phyloP scores from a whole-genome alignment of 1,284 basidiomycete species.

The Cutaneotrichosporon curvatum region DNA sequence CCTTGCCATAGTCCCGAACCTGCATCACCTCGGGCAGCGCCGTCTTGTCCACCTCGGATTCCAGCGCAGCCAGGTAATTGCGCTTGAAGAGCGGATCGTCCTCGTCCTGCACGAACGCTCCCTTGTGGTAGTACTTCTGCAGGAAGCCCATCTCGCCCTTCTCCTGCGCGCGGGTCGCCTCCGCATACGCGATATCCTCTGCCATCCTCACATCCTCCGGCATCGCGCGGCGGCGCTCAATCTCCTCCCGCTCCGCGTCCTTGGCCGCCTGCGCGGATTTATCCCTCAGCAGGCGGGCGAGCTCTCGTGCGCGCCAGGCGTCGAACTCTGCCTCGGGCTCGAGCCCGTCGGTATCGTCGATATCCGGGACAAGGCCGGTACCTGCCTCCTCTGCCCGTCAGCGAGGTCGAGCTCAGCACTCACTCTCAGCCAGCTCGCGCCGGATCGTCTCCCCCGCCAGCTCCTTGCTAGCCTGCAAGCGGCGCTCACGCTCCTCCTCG shows the following conservation, averaged over 20 bases:
- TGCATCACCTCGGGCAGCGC: conserved; percentile 92
- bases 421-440: conserved; percentile 43
- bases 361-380: conserved; percentile 63
- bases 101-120: conserved; percentile 92
- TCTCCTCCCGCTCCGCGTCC: conserved; percentile 78
- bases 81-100: conserved; percentile 83
- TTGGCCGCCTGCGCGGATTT: conserved; percentile 70
- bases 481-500: conserved; percentile 38
- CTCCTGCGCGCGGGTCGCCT: conserved; percentile 59
- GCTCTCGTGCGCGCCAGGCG: conserved; percentile 88
- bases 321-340: conserved; percentile 90
- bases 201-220: conserved; percentile 84
- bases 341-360: conserved; percentile 91
- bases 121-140: conserved; percentile 99
- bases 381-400: conserved; percentile 67
- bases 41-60: conserved; percentile 75
- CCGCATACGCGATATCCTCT: conserved; percentile 81
- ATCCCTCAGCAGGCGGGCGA: conserved; percentile 82
- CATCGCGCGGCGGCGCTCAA: conserved; percentile 80
- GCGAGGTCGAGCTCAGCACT: conserved; percentile 6
- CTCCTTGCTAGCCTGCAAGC: conserved; percentile 41
- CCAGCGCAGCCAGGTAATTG: conserved; percentile 84
- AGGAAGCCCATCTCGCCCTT: conserved; percentile 75
- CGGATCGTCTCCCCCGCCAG: conserved; percentile 45
- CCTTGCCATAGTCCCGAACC: conserved; percentile 81